Base-by-base conservation (phyloP, 345 rosid species). In the Murraya koenigii region DNA sequence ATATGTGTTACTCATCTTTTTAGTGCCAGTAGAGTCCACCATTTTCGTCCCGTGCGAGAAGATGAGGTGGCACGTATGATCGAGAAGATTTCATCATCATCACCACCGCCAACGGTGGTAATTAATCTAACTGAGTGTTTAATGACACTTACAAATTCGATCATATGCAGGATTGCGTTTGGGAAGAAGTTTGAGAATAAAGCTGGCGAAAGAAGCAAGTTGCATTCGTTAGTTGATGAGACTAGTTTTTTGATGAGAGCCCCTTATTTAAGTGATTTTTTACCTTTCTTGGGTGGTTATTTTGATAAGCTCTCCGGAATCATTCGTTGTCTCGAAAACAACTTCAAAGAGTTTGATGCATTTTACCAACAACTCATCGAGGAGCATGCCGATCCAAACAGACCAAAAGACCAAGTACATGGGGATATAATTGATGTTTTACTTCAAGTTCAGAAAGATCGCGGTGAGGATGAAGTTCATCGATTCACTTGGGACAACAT, bases 341-440 rank as follows among this genome's bases (percentile, higher is more conserved):
- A 44, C 15, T 39, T 44, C 49, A 44, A 11, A 44, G 49, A 10
- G 3, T 44, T 85, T 13, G 93, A 91, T 67, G 63, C 15, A 0
- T 83, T 91, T 77, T 88, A 83, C 39, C 83, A 86, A 61, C 70
- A 79, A 47, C 80, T 84, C 47, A 81, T 91, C 61, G 81, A 80
- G 10, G 64, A 88, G 0, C 92, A 91, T 62, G 80, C 78, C 49
- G 77, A 76, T 77, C 70, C 66, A 66, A 69, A 28, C 1, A 67
- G 78, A 19, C 15, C 5, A 25, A 36, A 32, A 75, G 64, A 60
- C 15, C 15, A 41, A 41, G 10, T 41, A 41, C 77, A 39, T 3
- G 88, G 84, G 41, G 88, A 88, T 77, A 80, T 89, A 22, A 68
- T 85, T 28, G 86, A 84, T 67, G 79, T 87, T 28, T 80, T 89